These are phyloP conservation scores for Hypoxylon rickii DNA, from an alignment of 495 filamentous ascomycete species.

Conservation along the genomic window DNA sequence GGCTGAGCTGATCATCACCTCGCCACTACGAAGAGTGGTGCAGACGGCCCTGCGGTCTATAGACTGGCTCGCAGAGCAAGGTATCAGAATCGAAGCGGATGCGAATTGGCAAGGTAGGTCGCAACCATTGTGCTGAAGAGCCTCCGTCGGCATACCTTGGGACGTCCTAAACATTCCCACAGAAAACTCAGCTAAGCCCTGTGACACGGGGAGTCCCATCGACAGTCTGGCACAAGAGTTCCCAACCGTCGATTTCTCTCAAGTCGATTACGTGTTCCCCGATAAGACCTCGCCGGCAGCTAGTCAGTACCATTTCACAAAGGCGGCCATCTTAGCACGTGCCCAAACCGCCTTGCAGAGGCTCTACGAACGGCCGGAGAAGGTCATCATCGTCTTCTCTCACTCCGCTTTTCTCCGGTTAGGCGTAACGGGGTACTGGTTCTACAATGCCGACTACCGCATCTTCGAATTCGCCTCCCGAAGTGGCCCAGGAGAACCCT, in stretches of 20 bases:
- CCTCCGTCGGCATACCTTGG: no score
- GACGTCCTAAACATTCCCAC: background rate
- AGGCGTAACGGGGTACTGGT: conserved; percentile 52
- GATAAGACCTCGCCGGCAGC: conserved; percentile 55
- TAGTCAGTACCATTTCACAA: conserved; percentile 51
- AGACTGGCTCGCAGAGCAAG: conserved; percentile 56
- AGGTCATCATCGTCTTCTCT: conserved; percentile 63
- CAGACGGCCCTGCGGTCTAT: conserved; percentile 59
- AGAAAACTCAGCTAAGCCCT: conserved; percentile 63
- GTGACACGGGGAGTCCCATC: conserved; percentile 58
- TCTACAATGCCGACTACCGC: conserved; percentile 64
- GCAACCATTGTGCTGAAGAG: no score
- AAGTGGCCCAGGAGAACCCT: conserved; percentile 32
- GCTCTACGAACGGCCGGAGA: conserved; percentile 58
- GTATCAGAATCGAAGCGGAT: conserved; percentile 56
- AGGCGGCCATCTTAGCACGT: conserved; percentile 51
- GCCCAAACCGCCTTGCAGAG: conserved; percentile 53
- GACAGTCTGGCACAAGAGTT: conserved; percentile 50
- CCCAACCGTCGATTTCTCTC: conserved; percentile 56
- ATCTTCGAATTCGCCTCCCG: conserved; percentile 60
- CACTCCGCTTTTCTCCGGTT: conserved; percentile 62
- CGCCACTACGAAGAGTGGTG: conserved; percentile 62
- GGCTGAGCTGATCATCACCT: conserved; percentile 60
- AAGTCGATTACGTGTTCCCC: conserved; percentile 59
- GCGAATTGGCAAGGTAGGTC: conserved; percentile 57